A percentile compares a stretch with the other conserved stretches of the same genome.
phyloP scores from a whole-genome alignment of 352 stramenopile genomes.

The Vaucheria bursata region DNA sequence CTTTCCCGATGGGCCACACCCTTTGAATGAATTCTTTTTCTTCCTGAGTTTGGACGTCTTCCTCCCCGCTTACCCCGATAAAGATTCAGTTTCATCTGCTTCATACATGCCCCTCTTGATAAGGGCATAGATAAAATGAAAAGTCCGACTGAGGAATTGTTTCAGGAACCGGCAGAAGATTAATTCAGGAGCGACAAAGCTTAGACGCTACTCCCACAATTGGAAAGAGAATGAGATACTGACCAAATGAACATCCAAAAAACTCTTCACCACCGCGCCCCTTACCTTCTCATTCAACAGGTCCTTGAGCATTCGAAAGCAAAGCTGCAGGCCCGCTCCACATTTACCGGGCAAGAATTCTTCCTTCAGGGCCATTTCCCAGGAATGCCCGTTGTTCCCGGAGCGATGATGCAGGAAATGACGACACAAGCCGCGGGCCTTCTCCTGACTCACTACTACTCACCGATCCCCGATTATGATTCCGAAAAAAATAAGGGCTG shows the following conservation, averaged over 20 bases:
- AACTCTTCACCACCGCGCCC: background rate
- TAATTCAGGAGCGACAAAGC: too few species aligned
- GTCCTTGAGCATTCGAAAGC: background rate
- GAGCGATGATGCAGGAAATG: background rate
- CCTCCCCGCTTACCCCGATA: too few species aligned
- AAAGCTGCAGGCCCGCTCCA: background rate
- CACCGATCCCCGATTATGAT: background rate
- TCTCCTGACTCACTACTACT: background rate
- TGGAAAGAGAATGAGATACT: too few species aligned
- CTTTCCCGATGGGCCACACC: too few species aligned
- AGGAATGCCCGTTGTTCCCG: background rate
- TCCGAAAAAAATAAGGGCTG: background rate
- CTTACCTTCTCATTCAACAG: background rate
- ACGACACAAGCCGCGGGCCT: background rate
- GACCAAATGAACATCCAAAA: background rate
- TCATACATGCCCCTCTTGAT: too few species aligned
- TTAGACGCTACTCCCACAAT: too few species aligned
- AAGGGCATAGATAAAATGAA: too few species aligned
- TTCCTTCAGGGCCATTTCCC: background rate
- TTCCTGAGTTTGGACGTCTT: too few species aligned
- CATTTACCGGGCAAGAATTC: background rate
- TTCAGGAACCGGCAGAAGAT: too few species aligned
- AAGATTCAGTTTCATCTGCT: too few species aligned
- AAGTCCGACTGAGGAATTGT: too few species aligned
- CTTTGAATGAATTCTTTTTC: too few species aligned